phyloP scores from a whole-genome alignment of 257 asterid species.

The Ehretia macrophylla region DNA sequence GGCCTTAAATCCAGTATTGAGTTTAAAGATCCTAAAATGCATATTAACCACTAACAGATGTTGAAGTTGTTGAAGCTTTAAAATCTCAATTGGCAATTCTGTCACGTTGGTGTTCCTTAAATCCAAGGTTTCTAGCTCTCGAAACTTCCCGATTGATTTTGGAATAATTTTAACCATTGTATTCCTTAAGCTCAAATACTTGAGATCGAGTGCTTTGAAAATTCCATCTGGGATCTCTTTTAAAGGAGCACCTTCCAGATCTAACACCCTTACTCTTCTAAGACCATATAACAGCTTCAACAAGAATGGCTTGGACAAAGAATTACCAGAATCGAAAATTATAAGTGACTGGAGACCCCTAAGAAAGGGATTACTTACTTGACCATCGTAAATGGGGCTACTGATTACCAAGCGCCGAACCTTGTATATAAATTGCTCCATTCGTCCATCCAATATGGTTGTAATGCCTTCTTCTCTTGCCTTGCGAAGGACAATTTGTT shows the following conservation, averaged over 20 bases:
- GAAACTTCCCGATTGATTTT: not conserved
- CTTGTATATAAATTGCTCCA: not conserved
- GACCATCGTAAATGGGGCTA: not conserved
- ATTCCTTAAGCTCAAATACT: constrained; percentile 6
- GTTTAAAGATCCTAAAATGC: not conserved
- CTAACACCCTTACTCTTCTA: constrained; percentile 1
- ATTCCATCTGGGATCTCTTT: not conserved
- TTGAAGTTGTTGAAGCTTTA: too few relatives aligned
- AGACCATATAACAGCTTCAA: not conserved
- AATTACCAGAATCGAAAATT: not conserved
- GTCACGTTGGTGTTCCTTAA: not conserved
- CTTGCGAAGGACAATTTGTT: constrained; percentile 1
- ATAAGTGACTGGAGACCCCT: not conserved
- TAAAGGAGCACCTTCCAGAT: not conserved
- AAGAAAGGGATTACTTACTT: not conserved
- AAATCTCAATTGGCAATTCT: too few relatives aligned
- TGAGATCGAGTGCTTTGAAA: constrained; percentile 6
- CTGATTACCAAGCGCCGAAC: constrained; percentile 8
- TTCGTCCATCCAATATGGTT: not conserved
- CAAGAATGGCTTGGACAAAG: not conserved
- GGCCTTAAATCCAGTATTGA: too few relatives aligned
- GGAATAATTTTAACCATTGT: constrained; percentile 4
- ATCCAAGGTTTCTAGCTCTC: constrained; percentile 6
- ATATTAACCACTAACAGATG: constrained; percentile 1
- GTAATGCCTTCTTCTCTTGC: not conserved